Percentiles rank a stretch among this genome's conserved stretches.
Evolutionary conservation across 257 asterid genomes (phyloP).

Genomic region (Salvia hispanica): DNA sequence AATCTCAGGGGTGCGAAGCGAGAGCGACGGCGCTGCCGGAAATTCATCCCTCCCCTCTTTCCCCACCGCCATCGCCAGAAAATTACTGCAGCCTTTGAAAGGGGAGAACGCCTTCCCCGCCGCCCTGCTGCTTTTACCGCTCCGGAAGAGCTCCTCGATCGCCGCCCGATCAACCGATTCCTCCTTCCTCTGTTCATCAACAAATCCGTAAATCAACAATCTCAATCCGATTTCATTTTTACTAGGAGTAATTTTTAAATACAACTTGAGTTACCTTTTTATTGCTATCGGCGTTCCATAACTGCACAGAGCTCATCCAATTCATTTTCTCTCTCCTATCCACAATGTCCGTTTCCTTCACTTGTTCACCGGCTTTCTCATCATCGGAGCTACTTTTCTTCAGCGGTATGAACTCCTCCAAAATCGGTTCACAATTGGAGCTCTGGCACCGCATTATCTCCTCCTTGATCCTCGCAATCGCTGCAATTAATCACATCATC

Average conservation of each 20-base stretch:
- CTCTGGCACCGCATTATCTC: constrained; percentile 41
- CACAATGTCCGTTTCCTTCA: constrained; percentile 21
- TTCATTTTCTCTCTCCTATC: constrained; percentile 46
- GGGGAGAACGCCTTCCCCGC: constrained; percentile 44
- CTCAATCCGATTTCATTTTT: neutral
- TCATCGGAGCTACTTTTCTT: constrained; percentile 36
- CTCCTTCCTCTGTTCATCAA: constrained; percentile 44
- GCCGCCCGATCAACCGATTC: constrained; percentile 37
- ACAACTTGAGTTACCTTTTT: constrained; percentile 46
- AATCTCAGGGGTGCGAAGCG: constrained; percentile 63
- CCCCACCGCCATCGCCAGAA: constrained; percentile 39
- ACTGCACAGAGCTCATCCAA: constrained; percentile 92
- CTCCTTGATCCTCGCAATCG: constrained; percentile 34
- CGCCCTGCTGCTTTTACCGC: constrained; percentile 44
- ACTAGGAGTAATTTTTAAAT: too few relatives aligned
- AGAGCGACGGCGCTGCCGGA: constrained; percentile 53
- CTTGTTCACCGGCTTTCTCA: constrained; percentile 26
- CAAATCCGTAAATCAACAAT: neutral
- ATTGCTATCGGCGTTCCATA: constrained; percentile 57
- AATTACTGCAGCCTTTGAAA: constrained; percentile 39
- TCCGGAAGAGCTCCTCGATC: constrained; percentile 42
- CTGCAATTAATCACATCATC: constrained; percentile 34
- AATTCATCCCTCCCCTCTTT: constrained; percentile 48
- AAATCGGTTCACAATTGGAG: constrained; percentile 35
- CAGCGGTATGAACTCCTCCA: constrained; percentile 57